Percentiles rank a stretch among this genome's conserved stretches.
phyloP scores from a whole-genome alignment of 1,284 basidiomycete genomes.

The Sanguinoderma infundibulare region DNA sequence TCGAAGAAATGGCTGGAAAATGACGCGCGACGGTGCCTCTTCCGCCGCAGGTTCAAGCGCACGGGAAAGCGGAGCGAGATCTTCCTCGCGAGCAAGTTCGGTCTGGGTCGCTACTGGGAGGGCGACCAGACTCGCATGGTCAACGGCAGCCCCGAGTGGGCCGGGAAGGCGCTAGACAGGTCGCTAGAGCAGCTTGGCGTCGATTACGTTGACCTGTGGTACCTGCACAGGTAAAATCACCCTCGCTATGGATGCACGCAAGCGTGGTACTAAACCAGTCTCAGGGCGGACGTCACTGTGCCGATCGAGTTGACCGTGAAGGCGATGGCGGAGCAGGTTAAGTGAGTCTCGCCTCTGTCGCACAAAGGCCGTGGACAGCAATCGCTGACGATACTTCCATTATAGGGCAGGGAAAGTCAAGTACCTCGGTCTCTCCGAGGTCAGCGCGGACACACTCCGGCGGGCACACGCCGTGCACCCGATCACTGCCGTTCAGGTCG shows the following conservation, averaged over 20 bases:
- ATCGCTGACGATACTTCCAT: background rate
- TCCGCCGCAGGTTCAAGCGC: constrained; percentile 11
- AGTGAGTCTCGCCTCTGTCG: constrained; percentile 36
- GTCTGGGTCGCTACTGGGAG: constrained; percentile 18
- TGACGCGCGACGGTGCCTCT: background rate
- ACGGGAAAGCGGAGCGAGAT: constrained; percentile 45
- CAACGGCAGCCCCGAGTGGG: constrained; percentile 41
- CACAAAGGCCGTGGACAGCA: background rate
- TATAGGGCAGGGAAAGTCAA: constrained; percentile 61
- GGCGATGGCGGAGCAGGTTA: constrained; percentile 59
- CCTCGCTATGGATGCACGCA: too few relatives aligned
- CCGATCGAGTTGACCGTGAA: constrained; percentile 56
- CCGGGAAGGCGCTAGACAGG: constrained; percentile 38
- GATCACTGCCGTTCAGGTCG: constrained; percentile 66
- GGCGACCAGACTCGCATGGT: constrained; percentile 13
- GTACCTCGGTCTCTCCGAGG: constrained; percentile 67
- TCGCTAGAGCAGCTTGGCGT: constrained; percentile 47
- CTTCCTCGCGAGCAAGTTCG: constrained; percentile 59
- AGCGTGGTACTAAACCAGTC: background rate
- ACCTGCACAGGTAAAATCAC: background rate
- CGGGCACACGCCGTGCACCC: constrained; percentile 66
- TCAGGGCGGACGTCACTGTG: constrained; percentile 16
- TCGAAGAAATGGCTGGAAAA: background rate
- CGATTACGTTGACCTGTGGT: constrained; percentile 49
- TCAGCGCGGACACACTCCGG: constrained; percentile 58